A percentile compares a stretch with the other conserved stretches of the same genome.
Conservation (phyloP, 768 basidiomycete species). For the Hysterangium stoloniferum region DNA sequence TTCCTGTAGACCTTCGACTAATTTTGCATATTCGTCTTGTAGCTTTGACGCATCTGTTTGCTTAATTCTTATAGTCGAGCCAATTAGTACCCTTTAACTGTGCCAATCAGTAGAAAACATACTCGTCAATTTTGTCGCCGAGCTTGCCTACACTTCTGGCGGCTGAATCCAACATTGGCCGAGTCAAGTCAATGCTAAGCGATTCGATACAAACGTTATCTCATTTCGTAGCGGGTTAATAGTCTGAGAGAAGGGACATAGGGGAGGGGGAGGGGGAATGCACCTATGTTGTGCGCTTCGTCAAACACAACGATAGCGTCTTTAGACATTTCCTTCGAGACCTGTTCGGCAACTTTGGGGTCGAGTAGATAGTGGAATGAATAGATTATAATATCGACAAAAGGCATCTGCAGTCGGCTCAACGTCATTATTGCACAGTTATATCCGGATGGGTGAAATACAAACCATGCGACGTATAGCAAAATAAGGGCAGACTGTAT, state of each 20-base stretch:
- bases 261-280: too few species aligned
- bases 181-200: conserved; percentile 90
- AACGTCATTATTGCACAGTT: background rate
- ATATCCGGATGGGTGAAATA: conserved; percentile 1
- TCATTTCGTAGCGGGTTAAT: conserved; percentile 19
- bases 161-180: conserved; percentile 96
- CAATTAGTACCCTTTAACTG: background rate
- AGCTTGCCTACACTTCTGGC: conserved; percentile 79
- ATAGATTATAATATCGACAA: conserved; percentile 94
- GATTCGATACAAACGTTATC: conserved; percentile 99
- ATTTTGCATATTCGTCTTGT: conserved; percentile 92
- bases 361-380: conserved; percentile 98
- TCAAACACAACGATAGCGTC: conserved; percentile 99
- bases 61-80: conserved; percentile 73
- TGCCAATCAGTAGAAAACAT: conserved; percentile 22
- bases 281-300: conserved; percentile 98
- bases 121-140: conserved; percentile 93
- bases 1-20: conserved; percentile 91
- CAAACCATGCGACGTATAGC: conserved; percentile 90
- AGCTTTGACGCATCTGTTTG: conserved; percentile 86
- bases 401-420: conserved; percentile 74
- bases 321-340: conserved; percentile 95
- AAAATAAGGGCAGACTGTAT: conserved; percentile 90
- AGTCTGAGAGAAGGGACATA: conserved; percentile 1
- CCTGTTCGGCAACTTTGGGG: conserved; percentile 98